phyloP scores from a whole-genome alignment of 2,329 filamentous ascomycete genomes.

The Nemania sp. region DNA sequence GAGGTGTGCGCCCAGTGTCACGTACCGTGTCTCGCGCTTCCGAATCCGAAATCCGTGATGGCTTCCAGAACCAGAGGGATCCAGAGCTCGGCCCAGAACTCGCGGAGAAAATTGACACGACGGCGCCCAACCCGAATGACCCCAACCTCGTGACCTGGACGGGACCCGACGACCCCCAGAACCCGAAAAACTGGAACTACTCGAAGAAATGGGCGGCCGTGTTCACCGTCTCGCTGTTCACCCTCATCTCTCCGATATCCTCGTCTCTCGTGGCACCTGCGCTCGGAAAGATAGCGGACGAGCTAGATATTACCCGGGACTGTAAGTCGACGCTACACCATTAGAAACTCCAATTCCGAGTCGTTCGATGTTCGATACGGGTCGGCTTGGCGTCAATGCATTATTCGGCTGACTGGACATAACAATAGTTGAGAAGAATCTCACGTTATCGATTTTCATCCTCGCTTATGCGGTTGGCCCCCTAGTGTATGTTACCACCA shows the following conservation, averaged over 20 bases:
- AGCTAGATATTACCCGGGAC: slow-evolving; percentile 55
- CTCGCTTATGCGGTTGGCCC: slow-evolving; percentile 59
- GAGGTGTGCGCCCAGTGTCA: slow-evolving; percentile 12
- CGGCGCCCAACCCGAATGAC: slow-evolving; percentile 39
- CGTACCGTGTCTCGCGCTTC: slow-evolving; percentile 39
- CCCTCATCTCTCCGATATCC: slow-evolving; percentile 63
- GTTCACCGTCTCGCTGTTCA: slow-evolving; percentile 60
- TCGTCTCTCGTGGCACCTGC: slow-evolving; percentile 62
- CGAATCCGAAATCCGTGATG: slow-evolving; percentile 46
- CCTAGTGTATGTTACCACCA: slow-evolving; percentile 44
- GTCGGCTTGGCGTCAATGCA: neutral
- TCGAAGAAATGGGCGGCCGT: slow-evolving; percentile 62
- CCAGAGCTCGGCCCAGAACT: slow-evolving; percentile 40
- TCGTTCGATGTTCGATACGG: neutral
- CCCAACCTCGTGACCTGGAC: slow-evolving; percentile 55
- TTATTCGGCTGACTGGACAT: slow-evolving; percentile 7
- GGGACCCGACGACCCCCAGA: slow-evolving; percentile 55
- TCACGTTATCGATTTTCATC: slow-evolving; percentile 56
- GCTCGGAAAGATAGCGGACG: slow-evolving; percentile 55
- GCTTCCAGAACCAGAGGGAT: slow-evolving; percentile 45
- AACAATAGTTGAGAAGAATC: slow-evolving; percentile 44
- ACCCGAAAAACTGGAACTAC: slow-evolving; percentile 60
- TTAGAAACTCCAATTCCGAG: neutral
- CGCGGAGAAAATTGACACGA: slow-evolving; percentile 31
- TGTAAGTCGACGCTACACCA: slow-evolving; percentile 31